Evolutionary conservation across 768 basidiomycete genomes (phyloP).

Genomic region (Phaffia australis): DNA sequence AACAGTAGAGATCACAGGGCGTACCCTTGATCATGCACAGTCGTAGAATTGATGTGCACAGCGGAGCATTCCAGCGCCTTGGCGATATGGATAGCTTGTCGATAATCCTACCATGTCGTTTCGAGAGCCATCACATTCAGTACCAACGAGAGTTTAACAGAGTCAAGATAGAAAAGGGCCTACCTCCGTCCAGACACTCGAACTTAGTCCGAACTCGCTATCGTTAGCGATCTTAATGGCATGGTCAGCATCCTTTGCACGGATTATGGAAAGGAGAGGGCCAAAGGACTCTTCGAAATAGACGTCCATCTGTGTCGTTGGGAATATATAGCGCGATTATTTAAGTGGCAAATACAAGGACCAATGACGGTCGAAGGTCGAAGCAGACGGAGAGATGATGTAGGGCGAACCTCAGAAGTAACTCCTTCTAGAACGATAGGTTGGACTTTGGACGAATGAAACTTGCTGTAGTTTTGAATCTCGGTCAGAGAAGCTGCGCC

Average conservation of each 20-base stretch:
- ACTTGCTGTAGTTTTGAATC: neutral
- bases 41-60: constrained; percentile 22
- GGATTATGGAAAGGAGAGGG: constrained; percentile 45
- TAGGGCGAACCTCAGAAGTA: constrained; percentile 7
- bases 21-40: neutral
- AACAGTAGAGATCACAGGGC: neutral
- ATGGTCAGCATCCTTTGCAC: constrained; percentile 39
- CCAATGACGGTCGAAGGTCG: neutral
- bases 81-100: constrained; percentile 4
- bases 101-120: constrained; percentile 14
- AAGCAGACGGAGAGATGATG: neutral
- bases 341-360: neutral
- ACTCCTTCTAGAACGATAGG: neutral
- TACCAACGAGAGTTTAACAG: neutral
- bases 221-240: constrained; percentile 50
- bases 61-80: constrained; percentile 11
- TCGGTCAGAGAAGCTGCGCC: constrained; percentile 4
- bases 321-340: neutral
- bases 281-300: constrained; percentile 49
- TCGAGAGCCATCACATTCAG: neutral
- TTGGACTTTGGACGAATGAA: neutral
- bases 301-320: constrained; percentile 15
- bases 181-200: constrained; percentile 47
- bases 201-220: constrained; percentile 46
- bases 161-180: neutral